Conservation (phyloP, 116 monocot genomes). For the Phalaenopsis hybrid region DNA sequence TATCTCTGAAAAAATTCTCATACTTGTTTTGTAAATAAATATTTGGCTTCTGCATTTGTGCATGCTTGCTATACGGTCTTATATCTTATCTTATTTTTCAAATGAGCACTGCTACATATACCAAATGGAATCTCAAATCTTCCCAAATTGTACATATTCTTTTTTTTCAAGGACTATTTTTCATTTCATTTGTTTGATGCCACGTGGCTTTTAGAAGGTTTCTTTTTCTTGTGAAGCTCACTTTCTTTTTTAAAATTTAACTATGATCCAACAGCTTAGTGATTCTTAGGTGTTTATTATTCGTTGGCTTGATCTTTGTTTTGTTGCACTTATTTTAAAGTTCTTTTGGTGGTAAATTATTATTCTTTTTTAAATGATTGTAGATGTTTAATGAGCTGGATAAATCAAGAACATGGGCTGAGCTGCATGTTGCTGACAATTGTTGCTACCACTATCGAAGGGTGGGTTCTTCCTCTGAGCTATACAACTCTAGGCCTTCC, state of each 20-base stretch:
- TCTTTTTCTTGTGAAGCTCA: background rate
- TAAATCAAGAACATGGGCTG: slow-evolving; percentile 64
- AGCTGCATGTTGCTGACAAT: slow-evolving; percentile 70
- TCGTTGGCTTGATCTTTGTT: background rate
- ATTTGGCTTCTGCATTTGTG: background rate
- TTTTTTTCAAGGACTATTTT: background rate
- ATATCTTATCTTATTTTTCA: background rate
- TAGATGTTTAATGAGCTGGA: slow-evolving; percentile 58
- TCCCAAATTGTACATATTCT: background rate
- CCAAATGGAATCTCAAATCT: background rate
- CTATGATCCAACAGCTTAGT: background rate
- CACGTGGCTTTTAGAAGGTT: background rate
- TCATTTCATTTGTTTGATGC: background rate
- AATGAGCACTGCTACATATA: background rate
- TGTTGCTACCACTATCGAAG: slow-evolving; percentile 72
- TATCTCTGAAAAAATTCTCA: background rate
- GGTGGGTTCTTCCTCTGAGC: slow-evolving; percentile 30
- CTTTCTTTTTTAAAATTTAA: background rate
- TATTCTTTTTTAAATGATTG: background rate
- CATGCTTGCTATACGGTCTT: background rate
- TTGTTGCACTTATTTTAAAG: background rate
- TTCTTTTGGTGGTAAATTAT: background rate
- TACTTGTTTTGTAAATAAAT: background rate
- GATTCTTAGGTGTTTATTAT: background rate
- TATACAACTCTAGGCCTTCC: background rate